A percentile compares a stretch with the other conserved stretches of the same genome.
These are phyloP conservation scores for Helichrysum umbraculigerum DNA, from an alignment of 129 eudicot species.

Conservation along the genomic window DNA sequence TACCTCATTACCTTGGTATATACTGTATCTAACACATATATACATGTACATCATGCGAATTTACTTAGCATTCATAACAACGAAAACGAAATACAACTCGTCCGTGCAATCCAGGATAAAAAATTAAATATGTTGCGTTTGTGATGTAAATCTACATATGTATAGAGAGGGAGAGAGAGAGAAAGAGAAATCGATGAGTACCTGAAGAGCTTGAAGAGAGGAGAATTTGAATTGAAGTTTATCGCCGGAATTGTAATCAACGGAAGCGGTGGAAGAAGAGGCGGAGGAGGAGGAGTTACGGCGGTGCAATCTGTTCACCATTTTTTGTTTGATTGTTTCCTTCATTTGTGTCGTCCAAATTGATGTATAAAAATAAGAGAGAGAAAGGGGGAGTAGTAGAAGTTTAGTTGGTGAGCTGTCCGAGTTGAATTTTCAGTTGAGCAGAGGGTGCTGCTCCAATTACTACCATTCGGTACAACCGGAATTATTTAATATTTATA, in stretches of 20 bases:
- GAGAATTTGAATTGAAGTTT: slow-evolving; percentile 52
- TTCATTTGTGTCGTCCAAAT: slow-evolving; percentile 23
- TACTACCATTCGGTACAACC: slow-evolving; percentile 20
- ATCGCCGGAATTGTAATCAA: slow-evolving; percentile 43
- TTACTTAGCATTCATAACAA: background rate
- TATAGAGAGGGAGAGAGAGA: background rate
- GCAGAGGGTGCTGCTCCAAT: slow-evolving; percentile 40
- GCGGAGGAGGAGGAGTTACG: slow-evolving; percentile 41
- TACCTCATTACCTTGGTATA: background rate
- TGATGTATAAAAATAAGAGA: slow-evolving; percentile 12
- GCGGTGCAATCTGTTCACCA: slow-evolving; percentile 64
- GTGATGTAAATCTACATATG: background rate
- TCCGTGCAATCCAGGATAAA: slow-evolving; percentile 13
- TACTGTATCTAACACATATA: background rate
- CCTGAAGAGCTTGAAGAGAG: slow-evolving; percentile 68
- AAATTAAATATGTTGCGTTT: background rate
- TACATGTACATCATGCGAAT: slow-evolving; percentile 16
- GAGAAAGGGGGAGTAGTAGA: slow-evolving; percentile 29
- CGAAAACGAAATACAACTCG: background rate
- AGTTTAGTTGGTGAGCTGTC: slow-evolving; percentile 32
- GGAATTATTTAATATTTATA: background rate
- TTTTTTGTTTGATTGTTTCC: slow-evolving; percentile 35
- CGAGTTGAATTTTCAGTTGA: slow-evolving; percentile 42
- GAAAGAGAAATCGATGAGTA: slow-evolving; percentile 20
- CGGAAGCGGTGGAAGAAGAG: slow-evolving; percentile 40